Base-by-base conservation (phyloP, 208 protist species). In the Trypanosoma platydactyli region DNA sequence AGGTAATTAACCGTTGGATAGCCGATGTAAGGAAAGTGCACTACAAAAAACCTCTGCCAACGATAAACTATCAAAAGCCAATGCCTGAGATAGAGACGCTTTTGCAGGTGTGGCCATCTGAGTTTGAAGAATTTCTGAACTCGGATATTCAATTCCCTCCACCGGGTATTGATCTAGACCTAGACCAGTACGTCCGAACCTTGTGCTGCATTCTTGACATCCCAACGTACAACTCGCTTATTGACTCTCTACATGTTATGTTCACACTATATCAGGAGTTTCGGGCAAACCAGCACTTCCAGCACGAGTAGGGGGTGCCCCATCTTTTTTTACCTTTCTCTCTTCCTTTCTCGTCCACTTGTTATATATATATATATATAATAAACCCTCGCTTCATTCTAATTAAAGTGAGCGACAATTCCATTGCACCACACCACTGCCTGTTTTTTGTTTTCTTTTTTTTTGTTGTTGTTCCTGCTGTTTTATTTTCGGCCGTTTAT, bases 181-280 rank as follows among this genome's bases (percentile, higher is more conserved):
- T 98, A 30, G 88, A 97, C 41, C 86, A 97, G 67, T 98, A 98
- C 62, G 94, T 97, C n/a, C 82, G 88, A 12, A 89, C 97, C 0
- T 76, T 98, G 6, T 99, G 97, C 76, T 85, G 89, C 24, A 74
- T 99, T 20, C 71, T 99, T 22, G 98, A 99, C 66, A 98, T 99
- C 44, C 97, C 98, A 9, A 97, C 98, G 3, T 97, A 99, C 84
- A 88, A 80, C 64, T 96, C 94, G 1, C 79, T 98, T n/a, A 95
- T 98, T 48, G 97, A 99, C 73, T 97, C 97, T 0, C 86, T 99
- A 9, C 97, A 99, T 79, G 80, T 99, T 22, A 93, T 99, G 75
- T 99, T 99, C 76, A 97, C 97, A 22, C 70, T 99, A 11, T 99
- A 98, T 66, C 81, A 95, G 54, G 97, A 98, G 38, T 99, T 99